phyloP scores from a whole-genome alignment of 2,329 filamentous ascomycete genomes.

The Aspergillus persii region DNA sequence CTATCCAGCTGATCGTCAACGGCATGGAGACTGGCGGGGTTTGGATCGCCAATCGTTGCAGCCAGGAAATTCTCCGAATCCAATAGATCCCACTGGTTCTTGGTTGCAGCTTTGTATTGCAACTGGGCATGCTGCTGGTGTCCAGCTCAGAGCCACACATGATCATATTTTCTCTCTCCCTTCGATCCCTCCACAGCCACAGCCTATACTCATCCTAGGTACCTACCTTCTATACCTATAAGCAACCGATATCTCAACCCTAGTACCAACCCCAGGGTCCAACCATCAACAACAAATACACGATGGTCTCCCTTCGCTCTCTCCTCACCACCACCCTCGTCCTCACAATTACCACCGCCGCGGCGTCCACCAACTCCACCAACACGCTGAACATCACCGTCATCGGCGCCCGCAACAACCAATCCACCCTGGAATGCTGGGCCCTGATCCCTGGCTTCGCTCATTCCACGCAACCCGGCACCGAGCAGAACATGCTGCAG shows the following conservation, averaged over 20 bases:
- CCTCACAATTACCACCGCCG: slow-evolving; percentile 1
- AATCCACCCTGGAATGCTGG: slow-evolving; percentile 50
- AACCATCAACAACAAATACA: not conserved
- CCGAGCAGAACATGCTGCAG: slow-evolving; percentile 29
- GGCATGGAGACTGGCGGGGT: not conserved
- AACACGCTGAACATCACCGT: slow-evolving; percentile 45
- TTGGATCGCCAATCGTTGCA: not conserved
- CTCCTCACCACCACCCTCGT: slow-evolving; percentile 13
- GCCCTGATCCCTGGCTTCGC: slow-evolving; percentile 39
- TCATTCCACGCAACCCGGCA: slow-evolving; percentile 32
- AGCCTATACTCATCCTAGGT: not conserved
- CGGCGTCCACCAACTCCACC: slow-evolving; percentile 3
- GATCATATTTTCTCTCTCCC: not conserved
- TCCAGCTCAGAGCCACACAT: not conserved
- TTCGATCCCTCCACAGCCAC: not conserved
- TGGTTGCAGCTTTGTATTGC: not conserved
- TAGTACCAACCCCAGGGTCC: not conserved
- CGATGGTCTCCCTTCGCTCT: slow-evolving; percentile 14
- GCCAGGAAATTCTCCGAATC: not conserved
- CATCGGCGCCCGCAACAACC: slow-evolving; percentile 35
- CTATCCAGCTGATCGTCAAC: not conserved
- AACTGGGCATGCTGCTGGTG: not conserved
- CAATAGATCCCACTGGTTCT: not conserved
- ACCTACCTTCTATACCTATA: not conserved
- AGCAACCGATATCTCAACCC: too few relatives aligned